Base-by-base conservation (phyloP, 495 filamentous ascomycete species). In the Aspergillus panamensis region DNA sequence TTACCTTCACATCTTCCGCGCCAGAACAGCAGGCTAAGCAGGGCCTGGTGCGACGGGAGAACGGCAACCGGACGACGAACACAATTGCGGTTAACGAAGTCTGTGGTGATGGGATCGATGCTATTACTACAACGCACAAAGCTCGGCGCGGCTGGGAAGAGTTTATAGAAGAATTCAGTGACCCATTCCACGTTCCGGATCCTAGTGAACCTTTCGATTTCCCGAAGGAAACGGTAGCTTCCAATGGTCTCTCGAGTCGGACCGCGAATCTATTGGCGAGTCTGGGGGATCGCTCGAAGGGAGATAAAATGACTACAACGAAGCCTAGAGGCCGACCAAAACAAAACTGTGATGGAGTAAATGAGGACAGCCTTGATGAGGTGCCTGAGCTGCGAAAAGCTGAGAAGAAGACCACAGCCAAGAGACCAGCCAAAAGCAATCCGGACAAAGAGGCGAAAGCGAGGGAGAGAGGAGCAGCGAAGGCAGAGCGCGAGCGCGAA, bases 381-480 rank as follows among this genome's bases (percentile, higher is more conserved):
- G 59, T 68, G 19, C 55, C 50, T 8, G 57, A 60, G 29, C 66
- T 67, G 8, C 62, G 57, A 25, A 62, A 58, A 19, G 19, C 62
- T 25, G 30, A 63, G 43, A 30, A 55, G 10, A 68, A 68, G 48
- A 73, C 68, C 30, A 60, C 75, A 16, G 60, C 60, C 10, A 78
- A 76, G 42, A 62, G 61, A 14, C 73, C 69, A 17, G 64, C 65
- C 0, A 70, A 13, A 20, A 25, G 25, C 5, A 45, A 45, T 20
- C 14, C 67, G 45, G 74, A 79, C 17, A 80, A 78, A 58, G 84
- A 86, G 39, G 83, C 80, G 0, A 83, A 84, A 33, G 77, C 76
- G 14, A 78, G 70, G 66, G 82, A 84, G 39, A 76, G 77, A 39
- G 73, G 72, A 50, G 73, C 68, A 20, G 73, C 53, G 70, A 84